These are phyloP conservation scores for Tirmania nivea DNA, from an alignment of 495 filamentous ascomycete species.

Conservation along the genomic window DNA sequence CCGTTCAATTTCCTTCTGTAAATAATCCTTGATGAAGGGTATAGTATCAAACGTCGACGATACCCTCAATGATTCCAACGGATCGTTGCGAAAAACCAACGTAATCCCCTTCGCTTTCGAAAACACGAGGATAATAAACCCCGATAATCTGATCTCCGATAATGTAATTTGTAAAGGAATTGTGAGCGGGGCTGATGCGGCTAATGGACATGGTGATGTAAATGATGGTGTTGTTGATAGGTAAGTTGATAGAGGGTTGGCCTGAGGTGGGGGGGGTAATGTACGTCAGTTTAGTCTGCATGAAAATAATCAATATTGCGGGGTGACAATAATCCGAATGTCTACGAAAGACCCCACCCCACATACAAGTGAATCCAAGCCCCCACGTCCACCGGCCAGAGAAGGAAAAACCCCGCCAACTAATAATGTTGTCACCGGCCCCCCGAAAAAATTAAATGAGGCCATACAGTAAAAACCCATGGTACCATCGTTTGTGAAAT, in stretches of 20 bases:
- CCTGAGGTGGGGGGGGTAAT: conserved; percentile 25
- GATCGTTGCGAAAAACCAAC: conserved; percentile 88
- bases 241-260: conserved; percentile 86
- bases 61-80: conserved; percentile 85
- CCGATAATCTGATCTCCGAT: conserved; percentile 90
- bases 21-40: conserved; percentile 84
- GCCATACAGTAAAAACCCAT: background rate
- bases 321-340: background rate
- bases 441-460: background rate
- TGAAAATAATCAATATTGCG: background rate
- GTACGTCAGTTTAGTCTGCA: background rate
- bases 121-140: conserved; percentile 88
- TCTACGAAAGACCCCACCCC: background rate
- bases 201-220: conserved; percentile 70
- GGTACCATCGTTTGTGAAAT: background rate
- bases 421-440: background rate
- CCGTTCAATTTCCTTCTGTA: conserved; percentile 81
- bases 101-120: conserved; percentile 89
- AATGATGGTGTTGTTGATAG: conserved; percentile 74
- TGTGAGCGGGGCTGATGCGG: conserved; percentile 70
- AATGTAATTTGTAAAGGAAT: conserved; percentile 92
- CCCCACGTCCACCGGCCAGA: background rate
- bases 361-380: background rate
- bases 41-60: conserved; percentile 95
- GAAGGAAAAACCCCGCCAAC: background rate